phyloP scores from a whole-genome alignment of 1,139 yeast genomes.

The Wickerhamomyces sp. region DNA sequence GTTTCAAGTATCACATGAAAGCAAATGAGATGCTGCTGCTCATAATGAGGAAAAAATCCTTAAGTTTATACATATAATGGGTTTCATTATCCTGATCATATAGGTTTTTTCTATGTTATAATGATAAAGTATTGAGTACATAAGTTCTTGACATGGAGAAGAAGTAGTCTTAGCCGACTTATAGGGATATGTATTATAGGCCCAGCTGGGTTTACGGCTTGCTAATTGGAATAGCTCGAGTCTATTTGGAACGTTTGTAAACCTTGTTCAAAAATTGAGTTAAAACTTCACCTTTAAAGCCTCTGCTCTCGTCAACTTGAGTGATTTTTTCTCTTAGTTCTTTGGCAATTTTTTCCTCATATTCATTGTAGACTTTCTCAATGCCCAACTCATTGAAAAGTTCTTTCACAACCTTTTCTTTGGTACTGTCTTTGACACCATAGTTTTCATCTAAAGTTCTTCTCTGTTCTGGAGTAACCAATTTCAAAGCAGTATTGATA shows the following conservation, averaged over 20 bases:
- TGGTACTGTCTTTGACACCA: conserved; percentile 71
- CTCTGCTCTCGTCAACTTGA: conserved; percentile 79
- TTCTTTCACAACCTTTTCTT: conserved; percentile 69
- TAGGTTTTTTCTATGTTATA: background rate
- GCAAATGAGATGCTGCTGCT: background rate
- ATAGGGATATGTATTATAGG: no score
- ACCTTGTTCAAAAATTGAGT: conserved; percentile 82
- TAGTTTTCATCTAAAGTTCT: conserved; percentile 77
- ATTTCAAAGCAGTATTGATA: conserved; percentile 83
- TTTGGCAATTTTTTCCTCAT: conserved; percentile 74
- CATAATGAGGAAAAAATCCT: background rate
- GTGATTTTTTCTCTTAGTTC: conserved; percentile 63
- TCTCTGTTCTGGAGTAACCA: conserved; percentile 80
- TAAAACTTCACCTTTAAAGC: conserved; percentile 83
- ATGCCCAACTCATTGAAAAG: conserved; percentile 73
- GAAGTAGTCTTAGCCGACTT: no score
- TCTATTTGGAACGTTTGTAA: conserved; percentile 85
- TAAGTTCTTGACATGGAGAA: background rate
- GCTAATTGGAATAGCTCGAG: no score
- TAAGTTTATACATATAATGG: background rate
- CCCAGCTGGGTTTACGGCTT: no score
- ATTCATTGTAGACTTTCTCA: conserved; percentile 64
- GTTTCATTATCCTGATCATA: conserved; percentile 1
- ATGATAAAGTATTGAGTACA: conserved; percentile 3
- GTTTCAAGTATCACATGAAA: background rate